A percentile compares a stretch with the other conserved stretches of the same genome.
These are phyloP conservation scores for Aspergillus sp. DNA, from an alignment of 2,329 filamentous ascomycete species.

Conservation along the genomic window DNA sequence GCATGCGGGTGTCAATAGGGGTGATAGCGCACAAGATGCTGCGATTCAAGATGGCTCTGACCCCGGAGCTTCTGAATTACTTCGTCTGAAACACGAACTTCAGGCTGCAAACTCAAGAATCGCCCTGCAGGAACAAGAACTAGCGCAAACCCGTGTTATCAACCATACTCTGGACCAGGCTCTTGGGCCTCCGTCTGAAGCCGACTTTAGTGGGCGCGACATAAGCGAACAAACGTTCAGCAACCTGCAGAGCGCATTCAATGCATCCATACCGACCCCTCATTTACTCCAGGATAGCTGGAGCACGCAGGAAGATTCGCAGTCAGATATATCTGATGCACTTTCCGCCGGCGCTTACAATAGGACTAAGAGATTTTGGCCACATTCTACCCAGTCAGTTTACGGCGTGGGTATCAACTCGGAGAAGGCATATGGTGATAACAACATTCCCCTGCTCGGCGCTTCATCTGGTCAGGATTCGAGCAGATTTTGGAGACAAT, in stretches of 20 bases:
- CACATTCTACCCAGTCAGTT: slow-evolving; percentile 22
- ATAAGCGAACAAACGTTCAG: slow-evolving; percentile 52
- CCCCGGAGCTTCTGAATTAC: slow-evolving; percentile 49
- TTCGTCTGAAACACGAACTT: slow-evolving; percentile 58
- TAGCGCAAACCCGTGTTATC: slow-evolving; percentile 60
- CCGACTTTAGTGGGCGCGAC: slow-evolving; percentile 50
- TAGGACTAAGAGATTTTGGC: slow-evolving; percentile 36
- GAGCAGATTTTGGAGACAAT: slow-evolving; percentile 32
- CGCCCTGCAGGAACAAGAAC: slow-evolving; percentile 60
- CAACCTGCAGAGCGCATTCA: slow-evolving; percentile 53
- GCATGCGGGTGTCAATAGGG: slow-evolving; percentile 15
- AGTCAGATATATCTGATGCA: slow-evolving; percentile 46
- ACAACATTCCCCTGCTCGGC: slow-evolving; percentile 18
- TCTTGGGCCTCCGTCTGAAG: slow-evolving; percentile 54
- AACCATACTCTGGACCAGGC: slow-evolving; percentile 62
- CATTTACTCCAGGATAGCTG: slow-evolving; percentile 45
- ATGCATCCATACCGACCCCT: slow-evolving; percentile 48
- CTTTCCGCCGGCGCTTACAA: slow-evolving; percentile 44
- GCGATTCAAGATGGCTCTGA: slow-evolving; percentile 18
- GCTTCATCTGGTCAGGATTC: slow-evolving; percentile 27
- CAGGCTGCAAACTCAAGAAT: slow-evolving; percentile 58
- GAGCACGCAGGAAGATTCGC: slow-evolving; percentile 44
- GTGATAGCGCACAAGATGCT: slow-evolving; percentile 10
- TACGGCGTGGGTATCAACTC: slow-evolving; percentile 29
- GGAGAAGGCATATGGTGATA: slow-evolving; percentile 31